These are phyloP conservation scores for Botryosphaeria dothidea DNA, from an alignment of 2,329 filamentous ascomycete species.

Conservation along the genomic window DNA sequence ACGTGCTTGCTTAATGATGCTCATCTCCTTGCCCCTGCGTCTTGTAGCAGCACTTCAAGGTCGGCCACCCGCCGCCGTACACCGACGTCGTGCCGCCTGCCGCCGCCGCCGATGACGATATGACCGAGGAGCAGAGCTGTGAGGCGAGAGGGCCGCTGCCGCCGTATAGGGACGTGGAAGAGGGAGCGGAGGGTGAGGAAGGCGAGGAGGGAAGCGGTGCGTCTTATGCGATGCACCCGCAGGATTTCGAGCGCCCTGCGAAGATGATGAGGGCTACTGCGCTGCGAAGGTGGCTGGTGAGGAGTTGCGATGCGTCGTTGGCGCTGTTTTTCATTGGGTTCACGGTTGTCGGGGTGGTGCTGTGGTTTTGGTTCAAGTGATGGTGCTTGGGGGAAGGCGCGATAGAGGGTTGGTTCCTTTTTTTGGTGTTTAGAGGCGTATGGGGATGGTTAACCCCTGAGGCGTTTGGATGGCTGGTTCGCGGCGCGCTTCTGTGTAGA, in stretches of 20 bases:
- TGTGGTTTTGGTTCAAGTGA: neutral
- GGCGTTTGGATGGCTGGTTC: too few relatives aligned
- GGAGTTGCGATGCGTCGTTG: neutral
- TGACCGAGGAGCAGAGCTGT: too few relatives aligned
- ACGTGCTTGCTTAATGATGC: neutral
- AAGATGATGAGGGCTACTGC: too few relatives aligned
- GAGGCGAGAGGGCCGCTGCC: neutral
- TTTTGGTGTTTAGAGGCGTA: too few relatives aligned
- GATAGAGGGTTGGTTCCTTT: too few relatives aligned
- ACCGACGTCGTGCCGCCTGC: neutral
- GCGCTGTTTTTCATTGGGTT: neutral
- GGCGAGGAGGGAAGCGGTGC: neutral
- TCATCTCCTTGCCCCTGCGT: neutral
- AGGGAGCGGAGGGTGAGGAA: neutral
- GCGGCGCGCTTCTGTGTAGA: too few relatives aligned
- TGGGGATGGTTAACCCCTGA: too few relatives aligned
- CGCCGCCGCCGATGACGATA: neutral
- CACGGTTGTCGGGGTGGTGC: neutral
- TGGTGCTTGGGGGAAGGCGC: too few relatives aligned
- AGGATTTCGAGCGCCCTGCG: neutral
- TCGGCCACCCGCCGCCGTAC: slow-evolving; percentile 6
- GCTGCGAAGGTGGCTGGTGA: neutral
- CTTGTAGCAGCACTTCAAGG: slow-evolving; percentile 3
- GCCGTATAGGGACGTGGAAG: neutral
- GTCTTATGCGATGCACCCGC: neutral